Conservation (phyloP, 2,329 filamentous ascomycete species). For the Emericellopsis atlantica region DNA sequence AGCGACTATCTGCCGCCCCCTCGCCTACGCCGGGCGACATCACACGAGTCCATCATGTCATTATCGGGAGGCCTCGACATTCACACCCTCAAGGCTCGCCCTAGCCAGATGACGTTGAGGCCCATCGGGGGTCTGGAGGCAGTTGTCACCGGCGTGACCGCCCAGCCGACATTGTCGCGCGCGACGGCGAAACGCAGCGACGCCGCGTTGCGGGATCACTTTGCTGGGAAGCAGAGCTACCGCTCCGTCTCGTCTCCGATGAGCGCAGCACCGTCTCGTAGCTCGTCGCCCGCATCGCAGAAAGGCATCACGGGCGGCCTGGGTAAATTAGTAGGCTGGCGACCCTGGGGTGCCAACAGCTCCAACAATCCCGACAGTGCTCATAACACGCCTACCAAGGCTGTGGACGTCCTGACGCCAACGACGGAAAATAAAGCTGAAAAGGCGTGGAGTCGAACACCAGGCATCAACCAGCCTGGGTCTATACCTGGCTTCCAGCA, state of each 20-base stretch:
- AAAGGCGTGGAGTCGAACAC: constrained; percentile 32
- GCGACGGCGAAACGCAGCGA: constrained; percentile 35
- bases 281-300: constrained; percentile 10
- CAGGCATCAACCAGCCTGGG: constrained; percentile 71
- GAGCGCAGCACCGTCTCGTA: constrained; percentile 13
- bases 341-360: constrained; percentile 25
- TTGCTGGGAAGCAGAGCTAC: constrained; percentile 22
- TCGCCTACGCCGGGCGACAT: constrained; percentile 51
- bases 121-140: constrained; percentile 41
- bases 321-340: constrained; percentile 35
- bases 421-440: constrained; percentile 13
- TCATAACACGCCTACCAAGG: neutral
- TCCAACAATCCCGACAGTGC: neutral
- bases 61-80: constrained; percentile 82
- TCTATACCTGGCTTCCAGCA: constrained; percentile 59
- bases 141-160: constrained; percentile 44
- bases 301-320: constrained; percentile 13
- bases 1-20: constrained; percentile 24
- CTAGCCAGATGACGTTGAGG: constrained; percentile 57
- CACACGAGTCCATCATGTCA: constrained; percentile 84
- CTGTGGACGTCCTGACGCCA: neutral
- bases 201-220: constrained; percentile 44
- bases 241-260: constrained; percentile 17
- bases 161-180: constrained; percentile 42
- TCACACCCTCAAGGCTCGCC: constrained; percentile 63